phyloP scores from a whole-genome alignment of 306 rosid species.

The Glycine latifolia region DNA sequence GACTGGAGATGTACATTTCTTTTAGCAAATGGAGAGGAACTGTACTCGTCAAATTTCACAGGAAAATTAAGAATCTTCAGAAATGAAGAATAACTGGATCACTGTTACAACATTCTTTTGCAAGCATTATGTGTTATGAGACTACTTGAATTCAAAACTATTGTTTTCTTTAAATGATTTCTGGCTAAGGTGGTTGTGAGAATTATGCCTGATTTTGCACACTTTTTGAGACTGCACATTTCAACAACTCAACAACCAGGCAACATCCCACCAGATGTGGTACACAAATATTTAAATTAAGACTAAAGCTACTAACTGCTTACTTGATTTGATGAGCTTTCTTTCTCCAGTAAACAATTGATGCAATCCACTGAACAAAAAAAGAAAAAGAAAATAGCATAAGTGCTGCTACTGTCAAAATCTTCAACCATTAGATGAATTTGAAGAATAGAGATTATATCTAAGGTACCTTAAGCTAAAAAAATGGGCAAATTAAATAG shows the following conservation, averaged over 20 bases:
- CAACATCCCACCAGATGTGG: neutral
- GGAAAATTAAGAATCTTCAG: conserved; percentile 4
- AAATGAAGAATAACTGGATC: conserved; percentile 11
- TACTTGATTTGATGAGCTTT: conserved; percentile 80
- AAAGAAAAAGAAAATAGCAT: conserved; percentile 37
- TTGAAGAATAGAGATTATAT: neutral
- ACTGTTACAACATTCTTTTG: neutral
- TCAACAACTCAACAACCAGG: conserved; percentile 4
- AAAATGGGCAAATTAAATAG: conserved; percentile 1
- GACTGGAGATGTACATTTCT: too few relatives aligned
- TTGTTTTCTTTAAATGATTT: conserved; percentile 9
- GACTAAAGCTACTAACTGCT: conserved; percentile 49
- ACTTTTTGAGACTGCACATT: conserved; percentile 3
- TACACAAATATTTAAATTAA: conserved; percentile 19
- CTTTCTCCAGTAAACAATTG: conserved; percentile 82
- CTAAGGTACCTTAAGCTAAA: neutral
- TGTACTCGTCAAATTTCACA: neutral
- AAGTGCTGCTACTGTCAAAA: conserved; percentile 32
- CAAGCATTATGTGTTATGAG: neutral
- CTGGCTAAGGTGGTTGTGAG: conserved; percentile 12
- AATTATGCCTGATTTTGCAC: conserved; percentile 16
- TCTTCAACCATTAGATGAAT: conserved; percentile 25
- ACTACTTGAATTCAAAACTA: conserved; percentile 32
- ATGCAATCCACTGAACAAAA: conserved; percentile 71
- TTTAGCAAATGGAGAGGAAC: too few relatives aligned